A percentile compares a stretch with the other conserved stretches of the same genome.
These are phyloP conservation scores for Mortierella antarctica DNA, from an alignment of 192 early-diverging fungal species.

Conservation along the genomic window DNA sequence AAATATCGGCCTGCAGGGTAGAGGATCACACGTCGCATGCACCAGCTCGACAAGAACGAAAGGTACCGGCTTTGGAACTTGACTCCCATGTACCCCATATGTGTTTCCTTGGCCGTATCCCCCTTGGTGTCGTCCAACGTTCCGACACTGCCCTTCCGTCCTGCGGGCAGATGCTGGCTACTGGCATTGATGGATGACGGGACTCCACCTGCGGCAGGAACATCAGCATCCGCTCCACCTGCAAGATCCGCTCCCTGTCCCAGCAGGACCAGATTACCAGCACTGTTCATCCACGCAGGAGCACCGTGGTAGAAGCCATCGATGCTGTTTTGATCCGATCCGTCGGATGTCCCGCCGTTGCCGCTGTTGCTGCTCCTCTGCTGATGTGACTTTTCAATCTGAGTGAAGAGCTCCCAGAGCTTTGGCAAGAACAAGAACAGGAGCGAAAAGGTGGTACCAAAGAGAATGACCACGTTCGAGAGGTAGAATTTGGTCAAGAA, in stretches of 20 bases:
- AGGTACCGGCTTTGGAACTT: constrained; percentile 56
- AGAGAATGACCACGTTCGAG: constrained; percentile 53
- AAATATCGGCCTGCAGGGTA: constrained; percentile 59
- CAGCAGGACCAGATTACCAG: neutral
- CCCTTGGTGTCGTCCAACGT: constrained; percentile 15
- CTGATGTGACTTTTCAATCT: constrained; percentile 10
- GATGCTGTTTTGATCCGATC: constrained; percentile 14
- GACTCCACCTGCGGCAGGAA: neutral
- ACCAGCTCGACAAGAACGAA: constrained; percentile 59
- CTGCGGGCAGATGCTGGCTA: neutral
- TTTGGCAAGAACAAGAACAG: constrained; percentile 61
- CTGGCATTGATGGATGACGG: neutral
- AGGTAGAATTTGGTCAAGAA: constrained; percentile 59
- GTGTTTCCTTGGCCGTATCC: constrained; percentile 42
- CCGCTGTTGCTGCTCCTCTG: too few species aligned
- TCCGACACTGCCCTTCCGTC: constrained; percentile 21
- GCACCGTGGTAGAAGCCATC: constrained; percentile 19
- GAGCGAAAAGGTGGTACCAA: constrained; percentile 60
- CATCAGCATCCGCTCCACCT: neutral
- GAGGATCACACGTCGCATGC: constrained; percentile 59
- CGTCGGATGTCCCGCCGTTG: neutral
- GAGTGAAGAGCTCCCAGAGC: constrained; percentile 52
- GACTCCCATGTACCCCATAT: constrained; percentile 60
- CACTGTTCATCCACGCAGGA: constrained; percentile 14
- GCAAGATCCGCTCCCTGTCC: constrained; percentile 1